phyloP scores from a whole-genome alignment of 73 alveolate genomes.

The Paramecium tetraurelia region DNA sequence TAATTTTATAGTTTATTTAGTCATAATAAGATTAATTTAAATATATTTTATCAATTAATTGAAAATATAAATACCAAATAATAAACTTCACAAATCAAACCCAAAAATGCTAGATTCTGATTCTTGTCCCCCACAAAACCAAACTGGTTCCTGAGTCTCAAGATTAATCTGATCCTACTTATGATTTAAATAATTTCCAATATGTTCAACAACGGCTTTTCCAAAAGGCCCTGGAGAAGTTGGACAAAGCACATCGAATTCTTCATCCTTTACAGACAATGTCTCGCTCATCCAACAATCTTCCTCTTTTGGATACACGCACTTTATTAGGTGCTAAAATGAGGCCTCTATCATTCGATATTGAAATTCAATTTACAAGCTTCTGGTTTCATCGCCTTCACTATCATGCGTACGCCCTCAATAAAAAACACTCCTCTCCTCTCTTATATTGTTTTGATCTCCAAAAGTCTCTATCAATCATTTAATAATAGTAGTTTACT shows the following conservation, averaged over 20 bases:
- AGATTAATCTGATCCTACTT: background rate
- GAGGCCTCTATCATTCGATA: background rate
- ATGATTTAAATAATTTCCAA: background rate
- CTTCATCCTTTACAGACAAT: background rate
- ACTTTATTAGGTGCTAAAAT: background rate
- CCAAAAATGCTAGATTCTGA: background rate
- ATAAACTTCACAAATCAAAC: background rate
- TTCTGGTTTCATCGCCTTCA: background rate
- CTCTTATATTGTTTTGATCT: background rate
- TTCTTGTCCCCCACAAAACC: background rate
- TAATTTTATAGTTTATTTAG: background rate
- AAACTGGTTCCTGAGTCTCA: background rate
- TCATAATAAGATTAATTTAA: background rate
- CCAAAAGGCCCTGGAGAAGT: background rate
- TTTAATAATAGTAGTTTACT: background rate
- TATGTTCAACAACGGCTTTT: background rate
- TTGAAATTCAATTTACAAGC: background rate
- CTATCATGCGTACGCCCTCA: background rate
- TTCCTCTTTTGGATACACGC: background rate
- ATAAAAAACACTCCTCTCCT: background rate
- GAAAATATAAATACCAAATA: background rate
- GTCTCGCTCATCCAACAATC: background rate
- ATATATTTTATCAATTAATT: background rate
- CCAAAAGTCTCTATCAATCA: background rate
- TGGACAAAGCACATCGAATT: background rate